A percentile compares a stretch with the other conserved stretches of the same genome.
Evolutionary conservation across 1,284 basidiomycete species (phyloP).

Genomic region (Lentinus polychrous): DNA sequence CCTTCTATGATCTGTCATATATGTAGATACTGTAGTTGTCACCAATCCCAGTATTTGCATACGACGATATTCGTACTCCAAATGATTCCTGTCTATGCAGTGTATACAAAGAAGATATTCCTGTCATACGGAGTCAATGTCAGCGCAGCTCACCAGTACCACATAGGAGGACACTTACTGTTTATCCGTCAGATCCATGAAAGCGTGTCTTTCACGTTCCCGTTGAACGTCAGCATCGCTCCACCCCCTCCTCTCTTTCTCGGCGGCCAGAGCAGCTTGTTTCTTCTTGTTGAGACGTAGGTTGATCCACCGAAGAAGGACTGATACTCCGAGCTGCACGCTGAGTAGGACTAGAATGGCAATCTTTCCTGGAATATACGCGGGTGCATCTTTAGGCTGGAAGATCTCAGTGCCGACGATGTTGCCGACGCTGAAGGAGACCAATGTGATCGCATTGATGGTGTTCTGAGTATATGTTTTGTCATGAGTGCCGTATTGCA

Average conservation of each 20-base stretch:
- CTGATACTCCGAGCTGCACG: constrained; percentile 42
- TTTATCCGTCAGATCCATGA: constrained; percentile 58
- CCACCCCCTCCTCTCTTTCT: constrained; percentile 46
- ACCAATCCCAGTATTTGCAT: no score
- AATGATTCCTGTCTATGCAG: constrained; percentile 13
- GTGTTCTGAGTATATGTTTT: constrained; percentile 28
- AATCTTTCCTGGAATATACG: constrained; percentile 57
- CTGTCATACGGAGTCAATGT: constrained; percentile 11
- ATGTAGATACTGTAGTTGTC: no score
- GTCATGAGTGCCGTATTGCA: not conserved
- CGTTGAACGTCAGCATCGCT: constrained; percentile 46
- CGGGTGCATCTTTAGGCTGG: constrained; percentile 54
- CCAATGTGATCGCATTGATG: constrained; percentile 55
- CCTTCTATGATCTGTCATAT: no score
- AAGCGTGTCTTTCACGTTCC: constrained; percentile 53
- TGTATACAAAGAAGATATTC: constrained; percentile 31
- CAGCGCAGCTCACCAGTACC: constrained; percentile 1
- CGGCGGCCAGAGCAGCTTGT: constrained; percentile 31
- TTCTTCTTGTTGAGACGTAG: constrained; percentile 49
- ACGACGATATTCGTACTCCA: no score
- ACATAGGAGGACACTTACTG: constrained; percentile 31
- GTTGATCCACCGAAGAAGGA: constrained; percentile 50
- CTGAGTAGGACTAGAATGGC: constrained; percentile 55
- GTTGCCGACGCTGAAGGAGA: constrained; percentile 51
- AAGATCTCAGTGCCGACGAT: constrained; percentile 59